A percentile compares a stretch with the other conserved stretches of the same genome.
These are phyloP conservation scores for Phyllachora maydis DNA, from an alignment of 2,329 filamentous ascomycete genomes.

Conservation along the genomic window DNA sequence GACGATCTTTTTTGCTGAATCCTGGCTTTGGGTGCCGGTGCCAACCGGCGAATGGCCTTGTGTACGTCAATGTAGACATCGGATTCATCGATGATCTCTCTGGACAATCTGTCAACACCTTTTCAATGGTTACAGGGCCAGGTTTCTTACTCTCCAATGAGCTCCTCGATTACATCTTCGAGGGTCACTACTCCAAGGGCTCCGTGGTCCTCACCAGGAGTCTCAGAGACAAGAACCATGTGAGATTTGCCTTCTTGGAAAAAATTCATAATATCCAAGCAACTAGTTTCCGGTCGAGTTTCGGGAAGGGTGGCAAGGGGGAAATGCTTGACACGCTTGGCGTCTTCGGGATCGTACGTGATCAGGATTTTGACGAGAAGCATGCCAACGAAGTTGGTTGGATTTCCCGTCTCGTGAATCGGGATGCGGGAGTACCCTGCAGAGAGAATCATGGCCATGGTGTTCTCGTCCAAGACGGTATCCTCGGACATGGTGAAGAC, in stretches of 20 bases:
- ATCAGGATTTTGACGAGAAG: constrained; percentile 96
- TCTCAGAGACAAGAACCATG: constrained; percentile 89
- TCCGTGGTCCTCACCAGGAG: constrained; percentile 74
- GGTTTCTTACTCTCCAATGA: constrained; percentile 75
- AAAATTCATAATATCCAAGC: constrained; percentile 96
- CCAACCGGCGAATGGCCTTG: constrained; percentile 82
- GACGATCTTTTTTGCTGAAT: constrained; percentile 20
- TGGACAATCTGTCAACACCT: constrained; percentile 19
- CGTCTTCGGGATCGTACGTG: constrained; percentile 92
- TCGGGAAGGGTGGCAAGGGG: constrained; percentile 85
- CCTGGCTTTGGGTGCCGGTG: constrained; percentile 62
- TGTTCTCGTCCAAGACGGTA: constrained; percentile 76
- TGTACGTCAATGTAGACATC: constrained; percentile 97
- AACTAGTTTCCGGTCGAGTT: constrained; percentile 87
- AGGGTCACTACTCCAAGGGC: constrained; percentile 86
- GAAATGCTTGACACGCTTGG: constrained; percentile 71
- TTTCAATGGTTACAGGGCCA: too few relatives aligned
- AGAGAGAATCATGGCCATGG: constrained; percentile 83
- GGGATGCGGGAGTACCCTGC: constrained; percentile 93
- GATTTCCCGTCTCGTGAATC: constrained; percentile 71
- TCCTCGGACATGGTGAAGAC: constrained; percentile 96
- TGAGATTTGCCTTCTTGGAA: constrained; percentile 99
- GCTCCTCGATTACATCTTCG: constrained; percentile 94
- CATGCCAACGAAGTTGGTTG: constrained; percentile 88
- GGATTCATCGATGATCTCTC: constrained; percentile 96